These are phyloP conservation scores for Coniochaeta sp. DNA, from an alignment of 2,329 filamentous ascomycete genomes.

Conservation along the genomic window DNA sequence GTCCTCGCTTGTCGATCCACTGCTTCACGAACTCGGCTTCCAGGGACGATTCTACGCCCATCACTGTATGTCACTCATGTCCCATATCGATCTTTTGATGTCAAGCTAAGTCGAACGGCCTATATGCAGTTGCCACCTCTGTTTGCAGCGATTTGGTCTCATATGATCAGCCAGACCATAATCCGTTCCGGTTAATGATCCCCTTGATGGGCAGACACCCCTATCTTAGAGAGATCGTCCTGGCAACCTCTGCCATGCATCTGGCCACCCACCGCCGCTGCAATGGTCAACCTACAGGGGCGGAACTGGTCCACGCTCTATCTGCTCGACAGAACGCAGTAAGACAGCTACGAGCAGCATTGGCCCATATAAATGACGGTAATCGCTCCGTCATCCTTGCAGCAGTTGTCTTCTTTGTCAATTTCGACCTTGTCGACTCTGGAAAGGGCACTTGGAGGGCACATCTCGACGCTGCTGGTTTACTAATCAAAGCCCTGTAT, in stretches of 20 bases:
- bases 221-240: slow-evolving; percentile 37
- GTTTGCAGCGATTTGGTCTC: slow-evolving; percentile 47
- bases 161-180: slow-evolving; percentile 32
- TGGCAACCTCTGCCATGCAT: slow-evolving; percentile 41
- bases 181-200: slow-evolving; percentile 39
- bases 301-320: slow-evolving; percentile 33
- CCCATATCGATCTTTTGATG: background rate
- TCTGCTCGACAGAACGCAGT: slow-evolving; percentile 38
- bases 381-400: slow-evolving; percentile 29
- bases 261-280: slow-evolving; percentile 33
- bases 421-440: slow-evolving; percentile 42
- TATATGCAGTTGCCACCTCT: slow-evolving; percentile 33
- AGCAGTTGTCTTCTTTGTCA: slow-evolving; percentile 41
- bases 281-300: slow-evolving; percentile 15
- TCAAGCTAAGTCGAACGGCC: background rate
- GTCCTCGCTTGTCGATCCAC: slow-evolving; percentile 41
- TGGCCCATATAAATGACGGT: slow-evolving; percentile 28
- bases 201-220: slow-evolving; percentile 32
- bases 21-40: slow-evolving; percentile 44
- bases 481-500: slow-evolving; percentile 33
- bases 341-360: slow-evolving; percentile 29
- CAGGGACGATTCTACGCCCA: slow-evolving; percentile 39
- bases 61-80: slow-evolving; percentile 33
- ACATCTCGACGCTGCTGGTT: slow-evolving; percentile 37
- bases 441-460: slow-evolving; percentile 39